Percentiles rank a stretch among this genome's conserved stretches.
phyloP scores from a whole-genome alignment of 2,329 filamentous ascomycete genomes.

The Stachybotrys elegans region DNA sequence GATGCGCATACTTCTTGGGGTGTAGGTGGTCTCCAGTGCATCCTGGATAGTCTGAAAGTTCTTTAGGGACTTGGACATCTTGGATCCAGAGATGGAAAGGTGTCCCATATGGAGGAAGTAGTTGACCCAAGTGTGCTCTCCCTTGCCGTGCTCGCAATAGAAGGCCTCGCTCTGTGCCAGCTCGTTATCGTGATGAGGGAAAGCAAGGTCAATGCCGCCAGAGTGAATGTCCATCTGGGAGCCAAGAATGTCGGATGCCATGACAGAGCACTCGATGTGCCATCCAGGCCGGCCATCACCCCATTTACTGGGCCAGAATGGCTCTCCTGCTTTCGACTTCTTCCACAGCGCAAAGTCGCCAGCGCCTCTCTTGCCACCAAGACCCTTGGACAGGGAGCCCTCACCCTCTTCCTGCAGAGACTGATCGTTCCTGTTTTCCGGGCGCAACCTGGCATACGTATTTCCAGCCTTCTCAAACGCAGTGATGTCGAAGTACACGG shows the following conservation, averaged over 20 bases:
- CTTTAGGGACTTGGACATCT: constrained; percentile 95
- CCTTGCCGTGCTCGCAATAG: constrained; percentile 51
- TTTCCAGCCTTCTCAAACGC: constrained; percentile 83
- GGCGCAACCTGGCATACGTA: constrained; percentile 77
- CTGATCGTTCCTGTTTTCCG: constrained; percentile 80
- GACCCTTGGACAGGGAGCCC: constrained; percentile 64
- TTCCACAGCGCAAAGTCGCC: constrained; percentile 96
- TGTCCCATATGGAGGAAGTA: constrained; percentile 97
- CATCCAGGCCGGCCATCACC: constrained; percentile 84
- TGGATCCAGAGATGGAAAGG: constrained; percentile 75
- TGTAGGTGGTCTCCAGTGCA: constrained; percentile 66
- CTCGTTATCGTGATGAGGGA: constrained; percentile 92
- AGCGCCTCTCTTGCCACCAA: constrained; percentile 64
- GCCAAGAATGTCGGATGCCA: constrained; percentile 87
- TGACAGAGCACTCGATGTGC: constrained; percentile 96
- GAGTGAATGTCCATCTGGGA: constrained; percentile 87
- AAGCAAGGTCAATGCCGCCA: constrained; percentile 84
- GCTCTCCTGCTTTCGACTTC: constrained; percentile 84
- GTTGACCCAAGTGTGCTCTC: constrained; percentile 76
- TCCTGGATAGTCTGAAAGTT: constrained; percentile 94
- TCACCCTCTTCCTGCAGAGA: constrained; percentile 84
- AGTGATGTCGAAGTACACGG: constrained; percentile 89
- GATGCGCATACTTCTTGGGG: constrained; percentile 72
- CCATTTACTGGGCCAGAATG: constrained; percentile 85
- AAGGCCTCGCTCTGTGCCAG: constrained; percentile 88